Conservation (phyloP, 306 rosid genomes). For the Acacia crassicarpa region DNA sequence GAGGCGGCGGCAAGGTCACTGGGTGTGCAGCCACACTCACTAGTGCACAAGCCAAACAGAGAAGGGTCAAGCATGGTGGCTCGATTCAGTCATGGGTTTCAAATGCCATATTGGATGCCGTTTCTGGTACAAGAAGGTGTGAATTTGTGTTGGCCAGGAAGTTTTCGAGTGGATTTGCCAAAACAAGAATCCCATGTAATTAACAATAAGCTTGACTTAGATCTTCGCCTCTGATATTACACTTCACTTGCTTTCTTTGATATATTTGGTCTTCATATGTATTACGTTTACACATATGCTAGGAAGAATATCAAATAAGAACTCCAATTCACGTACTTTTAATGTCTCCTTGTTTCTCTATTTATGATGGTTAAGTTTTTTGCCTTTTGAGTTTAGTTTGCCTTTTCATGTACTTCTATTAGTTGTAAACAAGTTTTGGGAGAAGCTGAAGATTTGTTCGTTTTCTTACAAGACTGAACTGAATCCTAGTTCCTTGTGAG, state of each 20-base stretch:
- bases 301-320: slow-evolving; percentile 25
- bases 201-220: slow-evolving; percentile 49
- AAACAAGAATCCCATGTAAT: slow-evolving; percentile 42
- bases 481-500: neutral
- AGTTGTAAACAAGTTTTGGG: neutral
- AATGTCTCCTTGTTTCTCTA: neutral
- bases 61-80: slow-evolving; percentile 45
- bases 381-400: neutral
- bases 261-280: slow-evolving; percentile 3
- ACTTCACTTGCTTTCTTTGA: slow-evolving; percentile 1
- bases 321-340: neutral
- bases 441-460: neutral
- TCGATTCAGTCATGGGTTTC: slow-evolving; percentile 35
- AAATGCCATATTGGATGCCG: slow-evolving; percentile 45
- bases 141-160: slow-evolving; percentile 68
- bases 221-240: slow-evolving; percentile 54
- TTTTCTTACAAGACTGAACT: neutral
- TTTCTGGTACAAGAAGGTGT: slow-evolving; percentile 43
- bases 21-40: slow-evolving; percentile 62
- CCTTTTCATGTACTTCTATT: neutral
- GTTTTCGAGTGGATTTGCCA: slow-evolving; percentile 47
- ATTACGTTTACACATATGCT: neutral
- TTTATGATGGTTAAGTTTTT: neutral
- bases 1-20: slow-evolving; percentile 45
- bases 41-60: slow-evolving; percentile 49